Conservation (phyloP, 2,329 filamentous ascomycete species). For the Cadophora malorum region DNA sequence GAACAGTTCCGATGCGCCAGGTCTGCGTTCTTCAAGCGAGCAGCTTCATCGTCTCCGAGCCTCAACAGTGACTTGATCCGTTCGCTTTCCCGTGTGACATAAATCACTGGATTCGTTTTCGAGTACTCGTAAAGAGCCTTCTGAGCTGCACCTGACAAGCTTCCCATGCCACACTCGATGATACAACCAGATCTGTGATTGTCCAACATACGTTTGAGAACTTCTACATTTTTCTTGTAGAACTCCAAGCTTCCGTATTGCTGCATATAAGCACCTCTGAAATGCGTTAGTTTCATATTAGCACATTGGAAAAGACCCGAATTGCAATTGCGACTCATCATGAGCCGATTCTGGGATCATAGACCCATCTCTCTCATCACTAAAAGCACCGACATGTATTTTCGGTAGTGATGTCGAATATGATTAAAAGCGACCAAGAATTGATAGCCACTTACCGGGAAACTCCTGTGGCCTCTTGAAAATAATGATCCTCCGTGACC, state of each 20-base stretch:
- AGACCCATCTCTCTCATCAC: too few species aligned
- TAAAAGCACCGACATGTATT: too few species aligned
- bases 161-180: conserved; percentile 74
- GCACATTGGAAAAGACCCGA: too few species aligned
- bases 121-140: conserved; percentile 67
- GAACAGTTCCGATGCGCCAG: conserved; percentile 54
- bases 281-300: conserved; percentile 37
- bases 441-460: conserved; percentile 17
- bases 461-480: conserved; percentile 67
- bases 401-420: neutral
- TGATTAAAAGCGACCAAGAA: neutral
- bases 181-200: conserved; percentile 67
- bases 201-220: conserved; percentile 65
- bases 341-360: too few species aligned
- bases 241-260: conserved; percentile 66
- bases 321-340: too few species aligned
- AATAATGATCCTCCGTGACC: conserved; percentile 72
- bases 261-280: conserved; percentile 68
- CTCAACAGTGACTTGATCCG: conserved; percentile 62
- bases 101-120: conserved; percentile 71
- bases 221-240: conserved; percentile 65
- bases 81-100: conserved; percentile 68
- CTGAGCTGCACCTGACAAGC: conserved; percentile 49
- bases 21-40: conserved; percentile 52
- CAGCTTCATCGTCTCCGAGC: conserved; percentile 51